Evolutionary conservation across 2,329 filamentous ascomycete genomes (phyloP).

Genomic region (Verticillium dahliae): DNA sequence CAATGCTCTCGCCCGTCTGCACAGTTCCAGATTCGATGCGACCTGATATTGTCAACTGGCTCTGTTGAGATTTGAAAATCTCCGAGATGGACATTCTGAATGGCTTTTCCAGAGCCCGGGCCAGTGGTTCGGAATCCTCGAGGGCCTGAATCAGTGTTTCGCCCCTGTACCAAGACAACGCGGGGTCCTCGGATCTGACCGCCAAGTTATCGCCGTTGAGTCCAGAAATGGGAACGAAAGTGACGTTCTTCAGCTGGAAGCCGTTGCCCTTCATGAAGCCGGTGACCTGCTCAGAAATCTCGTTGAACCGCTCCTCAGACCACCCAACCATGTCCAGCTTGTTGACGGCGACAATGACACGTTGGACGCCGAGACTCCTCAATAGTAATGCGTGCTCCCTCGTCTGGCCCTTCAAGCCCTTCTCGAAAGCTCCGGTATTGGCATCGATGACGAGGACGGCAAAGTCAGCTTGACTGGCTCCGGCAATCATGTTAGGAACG

Average conservation of each 20-base stretch:
- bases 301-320: slow-evolving; percentile 75
- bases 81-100: slow-evolving; percentile 83
- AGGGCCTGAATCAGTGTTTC: slow-evolving; percentile 76
- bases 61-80: slow-evolving; percentile 75
- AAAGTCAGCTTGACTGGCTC: slow-evolving; percentile 91
- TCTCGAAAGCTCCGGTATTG: slow-evolving; percentile 85
- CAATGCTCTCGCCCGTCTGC: slow-evolving; percentile 74
- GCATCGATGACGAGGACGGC: slow-evolving; percentile 92
- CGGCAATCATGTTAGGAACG: slow-evolving; percentile 98
- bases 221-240: slow-evolving; percentile 85
- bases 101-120: slow-evolving; percentile 67
- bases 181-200: slow-evolving; percentile 44
- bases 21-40: slow-evolving; percentile 78
- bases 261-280: slow-evolving; percentile 78
- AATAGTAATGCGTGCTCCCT: slow-evolving; percentile 87
- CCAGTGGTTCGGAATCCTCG: slow-evolving; percentile 70
- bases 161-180: slow-evolving; percentile 73
- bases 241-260: slow-evolving; percentile 74
- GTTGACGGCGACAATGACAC: slow-evolving; percentile 86
- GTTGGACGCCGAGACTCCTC: slow-evolving; percentile 83
- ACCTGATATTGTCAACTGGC: slow-evolving; percentile 78
- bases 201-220: slow-evolving; percentile 84
- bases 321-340: slow-evolving; percentile 87
- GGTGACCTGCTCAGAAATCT: slow-evolving; percentile 76
- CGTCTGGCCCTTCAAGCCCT: slow-evolving; percentile 87